Percentiles rank a stretch among this genome's conserved stretches.
These are phyloP conservation scores for Anisogramma anomala DNA, from an alignment of 2,329 filamentous ascomycete genomes.

Conservation along the genomic window DNA sequence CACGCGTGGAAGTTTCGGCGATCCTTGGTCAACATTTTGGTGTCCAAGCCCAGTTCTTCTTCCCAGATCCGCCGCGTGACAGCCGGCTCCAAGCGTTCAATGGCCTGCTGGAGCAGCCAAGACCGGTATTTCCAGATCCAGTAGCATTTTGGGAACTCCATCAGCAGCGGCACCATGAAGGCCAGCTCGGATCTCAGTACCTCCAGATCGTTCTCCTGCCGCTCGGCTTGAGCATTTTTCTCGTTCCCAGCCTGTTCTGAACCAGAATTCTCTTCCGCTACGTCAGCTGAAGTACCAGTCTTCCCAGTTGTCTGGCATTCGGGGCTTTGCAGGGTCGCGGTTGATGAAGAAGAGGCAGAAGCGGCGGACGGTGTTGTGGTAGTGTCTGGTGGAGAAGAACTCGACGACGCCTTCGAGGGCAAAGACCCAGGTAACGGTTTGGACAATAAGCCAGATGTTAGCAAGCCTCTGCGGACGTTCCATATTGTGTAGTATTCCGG, in stretches of 20 bases:
- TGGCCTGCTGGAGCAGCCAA: slow-evolving; percentile 70
- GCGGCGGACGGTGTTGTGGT: slow-evolving; percentile 51
- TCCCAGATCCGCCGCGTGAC: slow-evolving; percentile 62
- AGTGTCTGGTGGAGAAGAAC: slow-evolving; percentile 41
- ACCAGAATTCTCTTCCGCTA: slow-evolving; percentile 11
- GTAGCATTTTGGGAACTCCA: slow-evolving; percentile 90
- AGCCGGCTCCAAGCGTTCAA: slow-evolving; percentile 44
- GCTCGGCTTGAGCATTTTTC: slow-evolving; percentile 6
- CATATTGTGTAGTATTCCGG: slow-evolving; percentile 87
- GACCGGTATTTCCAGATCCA: slow-evolving; percentile 97
- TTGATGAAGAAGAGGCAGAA: slow-evolving; percentile 43
- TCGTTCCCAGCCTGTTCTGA: slow-evolving; percentile 8
- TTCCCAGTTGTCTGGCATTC: slow-evolving; percentile 37
- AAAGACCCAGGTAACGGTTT: slow-evolving; percentile 38
- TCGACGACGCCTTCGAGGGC: slow-evolving; percentile 44
- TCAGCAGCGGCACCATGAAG: slow-evolving; percentile 74
- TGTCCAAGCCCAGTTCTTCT: slow-evolving; percentile 68
- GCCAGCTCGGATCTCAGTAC: slow-evolving; percentile 61
- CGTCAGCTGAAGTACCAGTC: slow-evolving; percentile 43
- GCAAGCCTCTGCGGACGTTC: slow-evolving; percentile 70
- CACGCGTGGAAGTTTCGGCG: slow-evolving; percentile 93
- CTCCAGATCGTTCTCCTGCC: slow-evolving; percentile 27
- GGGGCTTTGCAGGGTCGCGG: slow-evolving; percentile 36
- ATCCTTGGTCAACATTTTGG: slow-evolving; percentile 81
- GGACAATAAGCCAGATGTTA: slow-evolving; percentile 48